Base-by-base conservation (phyloP, 345 rosid species). In the Brassica juncea region DNA sequence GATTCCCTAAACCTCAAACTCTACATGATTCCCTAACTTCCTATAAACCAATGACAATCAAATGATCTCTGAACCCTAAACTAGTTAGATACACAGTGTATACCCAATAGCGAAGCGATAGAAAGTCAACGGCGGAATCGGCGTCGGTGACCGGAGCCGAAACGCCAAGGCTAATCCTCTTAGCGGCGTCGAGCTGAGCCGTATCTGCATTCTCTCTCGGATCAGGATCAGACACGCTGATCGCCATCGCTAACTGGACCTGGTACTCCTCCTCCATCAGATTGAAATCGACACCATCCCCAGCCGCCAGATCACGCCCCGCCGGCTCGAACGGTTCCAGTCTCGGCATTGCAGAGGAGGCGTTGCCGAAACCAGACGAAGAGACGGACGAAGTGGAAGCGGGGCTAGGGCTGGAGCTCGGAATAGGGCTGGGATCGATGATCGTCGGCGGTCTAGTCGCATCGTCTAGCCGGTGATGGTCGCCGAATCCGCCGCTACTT, bases 111-210 rank as follows among this genome's bases (percentile, higher is more conserved):
- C 91, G 92, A 16, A 88, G 90, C 42, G 98, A 88, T 19, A 92
- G 91, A 47, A 89, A 87, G 80, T 92, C 91, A 39, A 84, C 86
- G 42, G 84, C 84, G 27, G 91, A 70, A 37, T 84, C 92, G 9
- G 86, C 74, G 42, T 86, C 84, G 3, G 84, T 73, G 32, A 84
- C 87, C 10, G 91, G 72, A 76, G 86, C 80, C 14, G 89, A 79
- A 81, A 90, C 85, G 16, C 92, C 93, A 30, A 94, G 93, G 82
- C 98, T 94, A 82, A 94, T 94, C 87, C 91, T 83, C 87, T 94
- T 94, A 57, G 97, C 98, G 0, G 97, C 96, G 44, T 92, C 97
- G 84, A 94, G 88, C 97, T 94, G 94, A 77, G 90, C 97, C 2
- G 94, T 88, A 82, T 92, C 94, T 5, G 93, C 88, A 82, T 89